Evolutionary conservation across 2,329 filamentous ascomycete species (phyloP).

Genomic region (Exophiala lecanii-corni): DNA sequence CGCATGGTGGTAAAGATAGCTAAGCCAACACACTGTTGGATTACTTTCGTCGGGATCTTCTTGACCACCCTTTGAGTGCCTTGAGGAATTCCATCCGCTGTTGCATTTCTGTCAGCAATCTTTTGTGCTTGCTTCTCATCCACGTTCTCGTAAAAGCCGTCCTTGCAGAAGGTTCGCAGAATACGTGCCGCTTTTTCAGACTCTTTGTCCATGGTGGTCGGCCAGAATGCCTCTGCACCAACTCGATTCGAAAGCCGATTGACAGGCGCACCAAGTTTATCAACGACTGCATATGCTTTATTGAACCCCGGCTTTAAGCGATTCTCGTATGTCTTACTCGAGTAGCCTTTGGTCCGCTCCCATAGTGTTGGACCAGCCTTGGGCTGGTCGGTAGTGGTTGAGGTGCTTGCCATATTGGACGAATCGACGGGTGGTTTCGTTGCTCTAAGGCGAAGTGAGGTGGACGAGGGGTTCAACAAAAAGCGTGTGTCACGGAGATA

Average conservation of each 20-base stretch:
- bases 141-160: conserved; percentile 64
- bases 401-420: conserved; percentile 5
- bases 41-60: conserved; percentile 81
- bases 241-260: conserved; percentile 78
- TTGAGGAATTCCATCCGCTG: conserved; percentile 40
- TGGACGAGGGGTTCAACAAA: too few species aligned
- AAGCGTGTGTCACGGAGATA: too few species aligned
- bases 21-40: conserved; percentile 82
- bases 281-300: conserved; percentile 63
- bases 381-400: conserved; percentile 1
- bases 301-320: conserved; percentile 65
- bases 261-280: conserved; percentile 69
- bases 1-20: conserved; percentile 96
- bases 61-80: conserved; percentile 64
- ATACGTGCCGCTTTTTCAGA: conserved; percentile 89
- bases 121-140: conserved; percentile 50
- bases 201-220: conserved; percentile 78
- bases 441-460: too few species aligned
- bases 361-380: conserved; percentile 44
- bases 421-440: background rate
- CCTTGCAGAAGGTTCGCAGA: conserved; percentile 81
- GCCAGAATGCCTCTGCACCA: conserved; percentile 79
- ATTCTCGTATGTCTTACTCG: conserved; percentile 38
- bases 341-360: conserved; percentile 48
- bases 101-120: conserved; percentile 30